Conservation (phyloP, 2,329 filamentous ascomycete genomes). For the Cercospora sp. region DNA sequence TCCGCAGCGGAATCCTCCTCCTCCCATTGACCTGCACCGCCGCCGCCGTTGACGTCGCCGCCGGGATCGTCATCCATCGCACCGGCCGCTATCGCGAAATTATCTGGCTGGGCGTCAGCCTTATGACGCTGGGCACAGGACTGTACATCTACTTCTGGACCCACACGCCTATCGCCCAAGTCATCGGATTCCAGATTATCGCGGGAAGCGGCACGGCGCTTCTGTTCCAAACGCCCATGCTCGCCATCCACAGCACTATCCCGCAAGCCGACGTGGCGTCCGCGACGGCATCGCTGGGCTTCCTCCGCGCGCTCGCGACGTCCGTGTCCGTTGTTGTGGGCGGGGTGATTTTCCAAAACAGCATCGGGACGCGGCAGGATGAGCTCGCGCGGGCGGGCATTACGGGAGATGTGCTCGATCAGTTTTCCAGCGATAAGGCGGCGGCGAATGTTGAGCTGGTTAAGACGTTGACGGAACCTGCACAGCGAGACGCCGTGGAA, state of each 20-base stretch:
- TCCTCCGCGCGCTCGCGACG: slow-evolving; percentile 48
- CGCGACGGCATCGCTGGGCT: slow-evolving; percentile 54
- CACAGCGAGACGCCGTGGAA: slow-evolving; percentile 44
- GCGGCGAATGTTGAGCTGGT: slow-evolving; percentile 51
- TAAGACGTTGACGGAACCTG: slow-evolving; percentile 41
- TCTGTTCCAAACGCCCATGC: slow-evolving; percentile 56
- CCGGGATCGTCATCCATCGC: slow-evolving; percentile 52
- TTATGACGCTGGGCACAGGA: slow-evolving; percentile 52
- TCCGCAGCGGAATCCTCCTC: slow-evolving; percentile 61
- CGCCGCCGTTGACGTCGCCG: slow-evolving; percentile 47
- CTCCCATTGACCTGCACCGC: slow-evolving; percentile 57
- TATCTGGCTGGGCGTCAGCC: slow-evolving; percentile 38
- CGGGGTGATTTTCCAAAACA: slow-evolving; percentile 54
- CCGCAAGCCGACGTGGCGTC: slow-evolving; percentile 48
- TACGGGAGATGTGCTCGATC: slow-evolving; percentile 36
- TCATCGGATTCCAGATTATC: slow-evolving; percentile 52
- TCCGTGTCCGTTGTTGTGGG: slow-evolving; percentile 53
- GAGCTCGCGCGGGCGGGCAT: slow-evolving; percentile 23
- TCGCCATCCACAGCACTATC: slow-evolving; percentile 57
- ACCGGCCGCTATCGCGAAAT: slow-evolving; percentile 53
- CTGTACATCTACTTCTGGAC: slow-evolving; percentile 4
- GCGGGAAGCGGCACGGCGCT: slow-evolving; percentile 54
- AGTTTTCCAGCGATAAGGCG: slow-evolving; percentile 45
- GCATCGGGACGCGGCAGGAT: slow-evolving; percentile 28
- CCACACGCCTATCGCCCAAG: neutral